Evolutionary conservation across 768 basidiomycete genomes (phyloP).

Genomic region (Trametes cinnabarina): DNA sequence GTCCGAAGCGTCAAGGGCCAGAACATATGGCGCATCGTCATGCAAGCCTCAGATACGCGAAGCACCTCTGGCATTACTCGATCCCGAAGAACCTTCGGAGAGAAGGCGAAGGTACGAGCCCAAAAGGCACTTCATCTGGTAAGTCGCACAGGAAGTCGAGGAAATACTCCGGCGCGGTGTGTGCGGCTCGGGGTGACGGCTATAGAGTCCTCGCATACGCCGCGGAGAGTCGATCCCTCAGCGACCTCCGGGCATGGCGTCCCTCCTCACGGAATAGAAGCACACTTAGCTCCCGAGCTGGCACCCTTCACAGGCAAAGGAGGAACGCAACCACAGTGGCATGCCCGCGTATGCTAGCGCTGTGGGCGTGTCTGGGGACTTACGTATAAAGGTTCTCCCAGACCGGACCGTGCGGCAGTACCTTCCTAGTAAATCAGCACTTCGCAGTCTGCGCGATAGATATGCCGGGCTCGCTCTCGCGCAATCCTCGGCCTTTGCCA

Average conservation of each 20-base stretch:
- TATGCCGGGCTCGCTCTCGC: not conserved
- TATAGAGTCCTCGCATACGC: not conserved
- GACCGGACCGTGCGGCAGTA: not conserved
- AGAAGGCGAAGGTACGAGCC: slow-evolving; percentile 3
- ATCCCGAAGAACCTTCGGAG: slow-evolving; percentile 19
- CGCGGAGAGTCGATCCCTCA: not conserved
- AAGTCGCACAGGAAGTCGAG: not conserved
- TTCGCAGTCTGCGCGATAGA: not conserved
- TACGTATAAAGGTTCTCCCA: not conserved
- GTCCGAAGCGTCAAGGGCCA: not conserved
- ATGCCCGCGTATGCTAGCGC: not conserved
- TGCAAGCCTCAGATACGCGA: not conserved
- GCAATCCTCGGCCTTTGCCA: slow-evolving; percentile 9
- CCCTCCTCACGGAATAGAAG: slow-evolving; percentile 7
- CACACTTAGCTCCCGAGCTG: not conserved
- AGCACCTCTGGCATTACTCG: not conserved
- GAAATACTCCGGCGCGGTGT: not conserved
- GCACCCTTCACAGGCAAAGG: slow-evolving; percentile 4
- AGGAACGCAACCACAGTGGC: not conserved
- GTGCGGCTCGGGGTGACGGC: not conserved
- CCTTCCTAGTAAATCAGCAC: no score
- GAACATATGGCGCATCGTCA: not conserved
- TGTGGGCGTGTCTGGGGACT: slow-evolving; percentile 7
- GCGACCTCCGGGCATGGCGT: not conserved
- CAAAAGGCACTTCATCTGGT: not conserved